Evolutionary conservation across 148 eudicot species (phyloP).

Genomic region (Rhododendron vialii): DNA sequence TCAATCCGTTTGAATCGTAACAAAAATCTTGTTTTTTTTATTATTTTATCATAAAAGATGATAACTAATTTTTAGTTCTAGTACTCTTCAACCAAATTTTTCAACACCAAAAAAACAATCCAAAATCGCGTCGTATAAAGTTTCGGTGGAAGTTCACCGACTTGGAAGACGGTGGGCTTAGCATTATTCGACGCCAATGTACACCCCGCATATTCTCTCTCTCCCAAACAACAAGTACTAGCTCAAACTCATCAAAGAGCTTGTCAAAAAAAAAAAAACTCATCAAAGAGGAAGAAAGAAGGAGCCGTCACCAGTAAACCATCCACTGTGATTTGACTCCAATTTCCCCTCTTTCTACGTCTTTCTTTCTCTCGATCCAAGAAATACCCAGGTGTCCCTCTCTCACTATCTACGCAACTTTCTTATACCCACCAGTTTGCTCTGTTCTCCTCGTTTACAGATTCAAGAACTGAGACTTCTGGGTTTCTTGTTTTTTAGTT

Average conservation of each 20-base stretch:
- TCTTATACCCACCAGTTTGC: background rate
- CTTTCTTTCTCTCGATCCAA: background rate
- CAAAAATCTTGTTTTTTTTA: no score
- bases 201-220: no score
- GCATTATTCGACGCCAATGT: no score
- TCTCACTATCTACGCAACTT: background rate
- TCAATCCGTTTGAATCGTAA: fast-evolving
- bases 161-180: no score
- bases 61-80: no score
- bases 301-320: background rate
- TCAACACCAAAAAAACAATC: no score
- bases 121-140: no score
- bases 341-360: background rate
- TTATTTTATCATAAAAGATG: no score
- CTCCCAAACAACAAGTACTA: background rate
- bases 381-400: background rate
- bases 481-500: background rate
- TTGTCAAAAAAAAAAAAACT: no score
- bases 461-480: background rate
- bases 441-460: background rate
- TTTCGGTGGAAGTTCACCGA: no score
- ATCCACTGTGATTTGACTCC: background rate
- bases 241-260: background rate
- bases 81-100: no score
- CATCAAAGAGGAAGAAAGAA: background rate